Percentiles rank a stretch among this genome's conserved stretches.
phyloP scores from a whole-genome alignment of 192 early-diverging fungal species.

The Coemansia sp. region DNA sequence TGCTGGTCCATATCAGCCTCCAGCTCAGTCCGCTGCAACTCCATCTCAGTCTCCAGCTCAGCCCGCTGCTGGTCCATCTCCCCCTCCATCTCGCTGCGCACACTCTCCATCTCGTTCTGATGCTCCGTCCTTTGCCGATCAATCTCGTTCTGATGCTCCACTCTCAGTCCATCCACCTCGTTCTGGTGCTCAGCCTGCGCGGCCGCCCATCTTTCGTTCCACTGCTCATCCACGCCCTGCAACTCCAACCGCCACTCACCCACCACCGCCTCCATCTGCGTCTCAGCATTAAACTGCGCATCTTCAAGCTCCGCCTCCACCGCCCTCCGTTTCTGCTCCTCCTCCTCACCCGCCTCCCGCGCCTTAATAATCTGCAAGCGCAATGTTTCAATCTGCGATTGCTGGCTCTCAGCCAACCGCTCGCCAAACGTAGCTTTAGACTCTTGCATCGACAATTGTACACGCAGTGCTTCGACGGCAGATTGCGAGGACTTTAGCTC shows the following conservation, averaged over 20 bases:
- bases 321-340: conserved; percentile 54
- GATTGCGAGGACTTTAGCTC: conserved; percentile 62
- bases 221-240: conserved; percentile 40
- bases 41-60: background rate
- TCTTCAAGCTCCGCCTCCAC: conserved; percentile 59
- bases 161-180: background rate
- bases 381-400: conserved; percentile 52
- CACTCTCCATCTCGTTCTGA: background rate
- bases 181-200: conserved; percentile 21
- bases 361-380: conserved; percentile 44
- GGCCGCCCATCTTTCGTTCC: conserved; percentile 49
- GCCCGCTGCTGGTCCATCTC: background rate
- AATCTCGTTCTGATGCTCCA: conserved; percentile 10
- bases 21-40: background rate
- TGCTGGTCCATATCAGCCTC: background rate
- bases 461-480: conserved; percentile 58
- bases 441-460: conserved; percentile 60
- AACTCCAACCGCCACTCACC: conserved; percentile 39
- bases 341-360: conserved; percentile 43
- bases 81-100: background rate
- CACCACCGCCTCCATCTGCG: conserved; percentile 26
- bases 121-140: background rate
- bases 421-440: conserved; percentile 55
- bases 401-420: conserved; percentile 47
- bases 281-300: conserved; percentile 33